Percentiles rank a stretch among this genome's conserved stretches.
These are phyloP conservation scores for Ceraceosorus bombacis DNA, from an alignment of 1,284 basidiomycete genomes.

Conservation along the genomic window DNA sequence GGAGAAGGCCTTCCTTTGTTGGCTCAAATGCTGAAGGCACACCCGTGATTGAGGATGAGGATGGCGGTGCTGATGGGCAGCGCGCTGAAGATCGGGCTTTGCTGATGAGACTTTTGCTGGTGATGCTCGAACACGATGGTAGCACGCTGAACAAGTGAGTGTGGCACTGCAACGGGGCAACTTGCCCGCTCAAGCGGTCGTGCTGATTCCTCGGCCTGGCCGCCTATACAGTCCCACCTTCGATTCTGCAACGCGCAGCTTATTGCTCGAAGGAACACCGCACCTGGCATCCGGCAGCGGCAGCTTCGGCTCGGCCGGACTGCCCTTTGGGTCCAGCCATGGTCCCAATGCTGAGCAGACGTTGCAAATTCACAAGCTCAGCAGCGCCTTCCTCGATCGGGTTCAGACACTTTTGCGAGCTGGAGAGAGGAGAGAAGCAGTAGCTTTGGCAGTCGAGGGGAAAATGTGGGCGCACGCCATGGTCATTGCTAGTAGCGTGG, in stretches of 20 bases:
- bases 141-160: constrained; percentile 18
- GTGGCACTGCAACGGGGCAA: neutral
- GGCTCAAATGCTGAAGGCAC: constrained; percentile 2
- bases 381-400: constrained; percentile 30
- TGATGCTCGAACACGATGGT: constrained; percentile 43
- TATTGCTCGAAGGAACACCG: constrained; percentile 1
- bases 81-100: constrained; percentile 40
- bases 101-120: constrained; percentile 32
- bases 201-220: no score
- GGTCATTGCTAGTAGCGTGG: constrained; percentile 84
- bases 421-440: constrained; percentile 79
- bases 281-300: no score
- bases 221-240: constrained; percentile 14
- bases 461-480: constrained; percentile 93
- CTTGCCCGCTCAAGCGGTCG: neutral
- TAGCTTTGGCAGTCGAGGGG: constrained; percentile 76
- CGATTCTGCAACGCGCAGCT: constrained; percentile 20
- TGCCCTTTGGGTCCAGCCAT: no score
- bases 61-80: constrained; percentile 11
- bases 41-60: neutral
- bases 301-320: no score
- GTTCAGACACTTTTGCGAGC: constrained; percentile 46
- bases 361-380: constrained; percentile 34
- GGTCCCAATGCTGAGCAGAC: neutral
- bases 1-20: constrained; percentile 23